Evolutionary conservation across 2,329 filamentous ascomycete species (phyloP), one percentile per base, ranked within the genome.

Genomic region (Phialophora verrucosa): DNA sequence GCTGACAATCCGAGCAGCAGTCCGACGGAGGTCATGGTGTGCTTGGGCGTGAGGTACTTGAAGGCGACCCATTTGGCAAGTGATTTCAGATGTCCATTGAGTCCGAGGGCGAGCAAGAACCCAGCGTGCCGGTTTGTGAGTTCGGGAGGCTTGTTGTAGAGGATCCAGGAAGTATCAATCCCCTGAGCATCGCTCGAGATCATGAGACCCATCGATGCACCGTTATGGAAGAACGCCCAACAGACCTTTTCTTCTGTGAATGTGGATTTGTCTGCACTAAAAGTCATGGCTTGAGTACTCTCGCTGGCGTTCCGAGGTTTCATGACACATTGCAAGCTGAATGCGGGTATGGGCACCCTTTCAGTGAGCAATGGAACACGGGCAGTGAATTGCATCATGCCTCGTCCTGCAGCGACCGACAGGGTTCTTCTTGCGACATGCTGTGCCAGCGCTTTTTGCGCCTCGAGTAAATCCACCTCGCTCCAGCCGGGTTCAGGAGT

Each of bases 61-160:
- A 98, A 99, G 8, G 93, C 94, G 51, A 99, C 90, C 94, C 95
- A 99, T 81, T 98, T 98, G 2, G 95, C 95, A 31, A 99, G 86
- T 7, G 88, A 90, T 72, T 92, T 95, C n/a, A 99, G 82, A 79
- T 99, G 96, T 0, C 95, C 96, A 73, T 97, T 97, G 27, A 99
- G 82, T 3, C 95, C 95, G 4, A 99, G 83, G 4, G 93, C 95
- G 0, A 99, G 84, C 51, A 99, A 80, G 70, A 99, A 95, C 0
- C 95, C 95, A 32, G 95, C 96, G 77, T 99, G 95, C n/a, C 95
- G 87, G 75, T 98, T 97, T 69, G 91, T 97, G 14, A 97, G 84
- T 61, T 99, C 95, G 44, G 88, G 86, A 0, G 95, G 94, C 76
- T 97, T 97, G 81, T 99, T 99, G 83, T 96, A 99, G 38, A 97